Conservation (phyloP, 2,329 filamentous ascomycete species). For the Pseudocercospora vitis region DNA sequence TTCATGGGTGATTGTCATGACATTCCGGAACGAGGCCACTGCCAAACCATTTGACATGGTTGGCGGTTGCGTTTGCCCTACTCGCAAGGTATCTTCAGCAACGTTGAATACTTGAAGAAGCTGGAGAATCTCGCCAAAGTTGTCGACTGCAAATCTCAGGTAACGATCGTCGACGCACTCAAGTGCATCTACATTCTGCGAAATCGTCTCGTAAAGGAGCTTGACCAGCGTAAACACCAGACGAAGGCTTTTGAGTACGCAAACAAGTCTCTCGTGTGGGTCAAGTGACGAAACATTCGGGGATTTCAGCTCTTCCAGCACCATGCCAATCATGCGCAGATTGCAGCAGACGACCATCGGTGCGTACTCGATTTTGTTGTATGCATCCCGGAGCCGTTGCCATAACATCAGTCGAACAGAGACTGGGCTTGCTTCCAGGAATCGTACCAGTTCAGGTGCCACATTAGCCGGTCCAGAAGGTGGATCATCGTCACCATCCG, state of each 20-base stretch:
- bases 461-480: constrained; percentile 13
- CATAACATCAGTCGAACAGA: constrained; percentile 84
- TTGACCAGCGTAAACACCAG: constrained; percentile 75
- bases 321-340: constrained; percentile 79
- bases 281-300: constrained; percentile 57
- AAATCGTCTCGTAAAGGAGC: constrained; percentile 64
- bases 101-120: constrained; percentile 77
- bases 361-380: constrained; percentile 76
- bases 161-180: constrained; percentile 83
- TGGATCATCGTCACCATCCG: constrained; percentile 4
- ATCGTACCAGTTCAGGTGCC: constrained; percentile 77
- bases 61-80: constrained; percentile 68
- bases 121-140: constrained; percentile 69
- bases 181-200: constrained; percentile 70
- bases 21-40: constrained; percentile 29
- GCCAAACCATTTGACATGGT: constrained; percentile 52
- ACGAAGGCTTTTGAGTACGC: constrained; percentile 74
- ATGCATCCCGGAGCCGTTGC: constrained; percentile 87
- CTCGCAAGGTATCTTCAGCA: constrained; percentile 80
- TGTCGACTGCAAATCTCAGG: constrained; percentile 68
- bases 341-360: constrained; percentile 89
- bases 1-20: constrained; percentile 63
- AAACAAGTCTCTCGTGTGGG: constrained; percentile 64
- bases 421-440: constrained; percentile 76
- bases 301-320: constrained; percentile 68